A percentile compares a stretch with the other conserved stretches of the same genome.
Conservation (phyloP, 1,284 basidiomycete species). For the Sporisorium reilianum region DNA sequence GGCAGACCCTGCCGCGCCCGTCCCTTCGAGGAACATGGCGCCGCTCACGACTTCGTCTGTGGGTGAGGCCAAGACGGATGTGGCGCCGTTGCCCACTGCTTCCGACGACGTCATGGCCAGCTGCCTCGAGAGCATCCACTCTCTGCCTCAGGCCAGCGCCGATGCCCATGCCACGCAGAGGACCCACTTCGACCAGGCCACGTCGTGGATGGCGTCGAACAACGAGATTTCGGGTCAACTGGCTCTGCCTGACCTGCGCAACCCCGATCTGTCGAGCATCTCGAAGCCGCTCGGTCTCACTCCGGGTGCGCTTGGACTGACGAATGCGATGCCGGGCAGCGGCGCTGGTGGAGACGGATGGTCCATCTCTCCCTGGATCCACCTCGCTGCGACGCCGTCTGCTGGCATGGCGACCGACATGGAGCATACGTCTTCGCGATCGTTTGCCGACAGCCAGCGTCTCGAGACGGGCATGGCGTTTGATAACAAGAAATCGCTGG, state of each 20-base stretch:
- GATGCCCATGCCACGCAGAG: neutral
- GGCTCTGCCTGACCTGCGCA: constrained; percentile 27
- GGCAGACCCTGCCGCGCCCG: constrained; percentile 15
- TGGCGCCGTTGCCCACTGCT: constrained; percentile 1
- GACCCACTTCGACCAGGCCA: constrained; percentile 17
- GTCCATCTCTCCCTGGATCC: constrained; percentile 55
- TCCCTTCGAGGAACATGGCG: constrained; percentile 17
- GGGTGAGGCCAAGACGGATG: neutral
- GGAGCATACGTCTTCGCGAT: constrained; percentile 6
- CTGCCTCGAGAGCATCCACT: constrained; percentile 48
- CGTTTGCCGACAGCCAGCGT: constrained; percentile 11
- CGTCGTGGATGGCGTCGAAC: constrained; percentile 31
- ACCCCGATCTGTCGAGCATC: constrained; percentile 21
- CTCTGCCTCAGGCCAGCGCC: constrained; percentile 19
- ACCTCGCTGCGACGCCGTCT: constrained; percentile 29
- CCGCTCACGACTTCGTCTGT: neutral
- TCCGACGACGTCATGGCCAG: constrained; percentile 36
- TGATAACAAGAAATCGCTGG: constrained; percentile 29
- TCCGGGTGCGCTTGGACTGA: constrained; percentile 35
- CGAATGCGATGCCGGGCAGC: constrained; percentile 16
- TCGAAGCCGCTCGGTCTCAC: constrained; percentile 37
- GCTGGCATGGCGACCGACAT: constrained; percentile 14
- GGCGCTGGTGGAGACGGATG: constrained; percentile 38
- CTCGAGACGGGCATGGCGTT: constrained; percentile 21
- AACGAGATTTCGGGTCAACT: constrained; percentile 28